Evolutionary conservation across 768 basidiomycete genomes (phyloP).

Genomic region (Agaricus subrufescens): DNA sequence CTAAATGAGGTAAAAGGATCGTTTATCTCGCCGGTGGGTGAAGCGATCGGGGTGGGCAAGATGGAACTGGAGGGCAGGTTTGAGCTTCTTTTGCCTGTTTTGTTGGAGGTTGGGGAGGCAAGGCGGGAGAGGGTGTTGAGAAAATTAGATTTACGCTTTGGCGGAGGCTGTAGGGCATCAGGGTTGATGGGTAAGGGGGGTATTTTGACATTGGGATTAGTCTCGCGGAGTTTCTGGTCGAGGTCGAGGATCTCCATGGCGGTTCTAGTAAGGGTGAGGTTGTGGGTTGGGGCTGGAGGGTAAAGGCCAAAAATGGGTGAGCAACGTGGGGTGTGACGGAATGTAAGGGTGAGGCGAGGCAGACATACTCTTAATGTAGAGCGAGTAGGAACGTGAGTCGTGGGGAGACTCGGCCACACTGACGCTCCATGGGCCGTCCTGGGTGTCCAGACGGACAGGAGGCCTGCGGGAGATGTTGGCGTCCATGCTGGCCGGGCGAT

Average conservation of each 20-base stretch:
- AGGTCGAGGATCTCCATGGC: slow-evolving; percentile 75
- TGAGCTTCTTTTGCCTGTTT: slow-evolving; percentile 36
- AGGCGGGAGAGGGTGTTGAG: slow-evolving; percentile 82
- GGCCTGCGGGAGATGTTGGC: slow-evolving; percentile 37
- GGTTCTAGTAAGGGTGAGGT: slow-evolving; percentile 80
- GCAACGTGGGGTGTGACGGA: slow-evolving; percentile 16
- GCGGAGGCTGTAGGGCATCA: slow-evolving; percentile 45
- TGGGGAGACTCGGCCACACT: slow-evolving; percentile 84
- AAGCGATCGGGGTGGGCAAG: slow-evolving; percentile 41
- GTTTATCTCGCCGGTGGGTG: slow-evolving; percentile 49
- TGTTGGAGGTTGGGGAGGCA: slow-evolving; percentile 63
- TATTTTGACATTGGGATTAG: slow-evolving; percentile 49
- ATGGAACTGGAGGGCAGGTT: slow-evolving; percentile 28
- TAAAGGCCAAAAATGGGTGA: slow-evolving; percentile 16
- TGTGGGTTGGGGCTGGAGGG: slow-evolving; percentile 75
- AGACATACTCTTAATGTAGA: slow-evolving; percentile 88
- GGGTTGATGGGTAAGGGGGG: slow-evolving; percentile 62
- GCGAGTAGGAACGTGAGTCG: slow-evolving; percentile 66
- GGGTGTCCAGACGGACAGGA: slow-evolving; percentile 60
- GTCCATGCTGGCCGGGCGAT: slow-evolving; percentile 18
- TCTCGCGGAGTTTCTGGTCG: slow-evolving; percentile 73
- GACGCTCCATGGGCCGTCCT: slow-evolving; percentile 84
- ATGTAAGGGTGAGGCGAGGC: slow-evolving; percentile 18
- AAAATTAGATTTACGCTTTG: slow-evolving; percentile 80
- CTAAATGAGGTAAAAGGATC: slow-evolving; percentile 57